Percentiles rank a stretch among this genome's conserved stretches.
These are phyloP conservation scores for Schizochytrium sp. DNA, from an alignment of 108 stramenopile genomes.

Conservation along the genomic window DNA sequence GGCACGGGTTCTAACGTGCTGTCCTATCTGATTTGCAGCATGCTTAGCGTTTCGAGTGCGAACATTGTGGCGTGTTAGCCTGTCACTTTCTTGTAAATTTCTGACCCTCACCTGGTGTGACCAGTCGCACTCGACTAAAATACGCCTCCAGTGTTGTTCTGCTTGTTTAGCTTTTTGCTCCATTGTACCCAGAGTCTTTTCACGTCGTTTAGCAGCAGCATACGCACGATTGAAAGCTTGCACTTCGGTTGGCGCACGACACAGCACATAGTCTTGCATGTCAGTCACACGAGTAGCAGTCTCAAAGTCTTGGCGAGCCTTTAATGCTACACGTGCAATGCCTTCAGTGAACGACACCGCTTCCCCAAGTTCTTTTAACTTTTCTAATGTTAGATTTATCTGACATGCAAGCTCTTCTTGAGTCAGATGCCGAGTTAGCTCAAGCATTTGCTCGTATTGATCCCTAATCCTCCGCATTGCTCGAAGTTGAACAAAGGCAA, in stretches of 20 bases:
- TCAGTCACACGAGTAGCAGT: background rate
- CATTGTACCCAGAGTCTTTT: background rate
- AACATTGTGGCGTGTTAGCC: background rate
- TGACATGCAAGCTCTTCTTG: background rate
- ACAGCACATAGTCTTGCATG: background rate
- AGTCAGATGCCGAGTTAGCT: background rate
- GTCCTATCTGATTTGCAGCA: background rate
- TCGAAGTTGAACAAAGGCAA: background rate
- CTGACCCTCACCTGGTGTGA: background rate
- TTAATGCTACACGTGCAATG: conserved; percentile 1
- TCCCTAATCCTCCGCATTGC: conserved; percentile 18
- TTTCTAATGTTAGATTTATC: background rate
- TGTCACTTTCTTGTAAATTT: background rate
- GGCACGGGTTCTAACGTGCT: background rate
- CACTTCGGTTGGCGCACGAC: background rate
- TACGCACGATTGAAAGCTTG: background rate
- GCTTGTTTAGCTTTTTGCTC: background rate
- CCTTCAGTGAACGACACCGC: background rate
- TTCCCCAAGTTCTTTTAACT: background rate
- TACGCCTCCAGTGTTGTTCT: background rate
- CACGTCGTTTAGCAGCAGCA: background rate
- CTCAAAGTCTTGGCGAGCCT: background rate
- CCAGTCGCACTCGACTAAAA: conserved; percentile 21
- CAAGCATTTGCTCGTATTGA: background rate
- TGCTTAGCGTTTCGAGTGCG: background rate